Conservation (phyloP, 345 rosid species). For the Euphorbia peplus region DNA sequence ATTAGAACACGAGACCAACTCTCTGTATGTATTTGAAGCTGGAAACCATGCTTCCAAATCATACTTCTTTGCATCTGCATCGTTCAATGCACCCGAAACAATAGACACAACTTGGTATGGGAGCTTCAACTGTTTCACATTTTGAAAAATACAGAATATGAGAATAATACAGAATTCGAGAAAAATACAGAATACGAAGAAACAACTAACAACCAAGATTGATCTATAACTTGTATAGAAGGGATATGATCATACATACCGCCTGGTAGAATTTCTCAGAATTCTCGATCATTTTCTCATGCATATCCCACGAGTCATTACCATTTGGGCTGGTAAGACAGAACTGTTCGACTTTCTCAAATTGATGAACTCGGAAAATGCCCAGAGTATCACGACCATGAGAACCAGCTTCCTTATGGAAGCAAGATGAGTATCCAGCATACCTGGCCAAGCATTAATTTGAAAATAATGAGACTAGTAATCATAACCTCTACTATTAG, state of each 20-base stretch:
- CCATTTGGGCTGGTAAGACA: slow-evolving; percentile 86
- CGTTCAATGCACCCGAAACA: slow-evolving; percentile 90
- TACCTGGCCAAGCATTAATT: slow-evolving; percentile 50
- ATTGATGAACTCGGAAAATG: slow-evolving; percentile 96
- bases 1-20: slow-evolving; percentile 89
- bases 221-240: not conserved
- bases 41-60: slow-evolving; percentile 99
- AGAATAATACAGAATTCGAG: no score
- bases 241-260: slow-evolving; percentile 44
- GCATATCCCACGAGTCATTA: slow-evolving; percentile 88
- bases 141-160: not conserved
- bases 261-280: slow-evolving; percentile 79
- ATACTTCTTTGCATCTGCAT: slow-evolving; percentile 93
- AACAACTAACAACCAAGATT: not conserved
- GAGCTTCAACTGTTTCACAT: slow-evolving; percentile 55
- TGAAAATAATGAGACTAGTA: slow-evolving; percentile 3
- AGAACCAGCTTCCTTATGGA: slow-evolving; percentile 97
- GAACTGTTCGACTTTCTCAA: slow-evolving; percentile 96
- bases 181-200: not conserved
- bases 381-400: slow-evolving; percentile 97
- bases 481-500: not conserved
- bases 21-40: slow-evolving; percentile 79
- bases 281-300: slow-evolving; percentile 86
- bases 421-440: slow-evolving; percentile 93
- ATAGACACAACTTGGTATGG: slow-evolving; percentile 83